Conservation (phyloP, 2,329 filamentous ascomycete genomes). For the Aspergillus terreus region DNA sequence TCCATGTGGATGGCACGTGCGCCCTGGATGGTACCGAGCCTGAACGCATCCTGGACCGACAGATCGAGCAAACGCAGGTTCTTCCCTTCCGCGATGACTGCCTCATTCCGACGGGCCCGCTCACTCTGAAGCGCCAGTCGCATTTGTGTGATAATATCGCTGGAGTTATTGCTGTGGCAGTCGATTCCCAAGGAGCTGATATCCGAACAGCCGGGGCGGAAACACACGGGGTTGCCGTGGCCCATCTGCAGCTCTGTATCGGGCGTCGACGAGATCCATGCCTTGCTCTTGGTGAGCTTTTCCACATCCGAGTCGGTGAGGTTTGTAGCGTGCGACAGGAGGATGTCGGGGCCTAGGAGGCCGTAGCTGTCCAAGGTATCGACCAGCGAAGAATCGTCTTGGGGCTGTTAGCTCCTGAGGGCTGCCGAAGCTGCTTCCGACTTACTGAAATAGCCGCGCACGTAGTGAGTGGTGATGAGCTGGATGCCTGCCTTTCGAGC, state of each 20-base stretch:
- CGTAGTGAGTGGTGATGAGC: conserved; percentile 25
- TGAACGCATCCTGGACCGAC: conserved; percentile 23
- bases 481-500: conserved; percentile 16
- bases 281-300: conserved; percentile 13
- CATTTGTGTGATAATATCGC: conserved; percentile 24
- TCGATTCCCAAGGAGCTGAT: conserved; percentile 27
- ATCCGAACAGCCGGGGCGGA: conserved; percentile 15
- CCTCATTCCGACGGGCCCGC: conserved; percentile 15
- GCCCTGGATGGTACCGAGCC: conserved; percentile 28
- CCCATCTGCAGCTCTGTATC: conserved; percentile 31
- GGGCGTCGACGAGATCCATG: conserved; percentile 25
- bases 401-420: neutral
- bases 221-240: conserved; percentile 23
- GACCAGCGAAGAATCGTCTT: conserved; percentile 1
- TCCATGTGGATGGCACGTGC: conserved; percentile 25
- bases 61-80: conserved; percentile 10
- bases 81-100: conserved; percentile 7
- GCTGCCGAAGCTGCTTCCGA: neutral
- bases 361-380: conserved; percentile 14
- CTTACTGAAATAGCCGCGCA: conserved; percentile 5
- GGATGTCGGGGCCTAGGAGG: conserved; percentile 16
- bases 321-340: conserved; percentile 23
- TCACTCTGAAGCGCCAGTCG: conserved; percentile 23
- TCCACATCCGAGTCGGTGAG: conserved; percentile 15
- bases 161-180: conserved; percentile 28